phyloP scores from a whole-genome alignment of 352 stramenopile species.

The Phytophthora capsici region DNA sequence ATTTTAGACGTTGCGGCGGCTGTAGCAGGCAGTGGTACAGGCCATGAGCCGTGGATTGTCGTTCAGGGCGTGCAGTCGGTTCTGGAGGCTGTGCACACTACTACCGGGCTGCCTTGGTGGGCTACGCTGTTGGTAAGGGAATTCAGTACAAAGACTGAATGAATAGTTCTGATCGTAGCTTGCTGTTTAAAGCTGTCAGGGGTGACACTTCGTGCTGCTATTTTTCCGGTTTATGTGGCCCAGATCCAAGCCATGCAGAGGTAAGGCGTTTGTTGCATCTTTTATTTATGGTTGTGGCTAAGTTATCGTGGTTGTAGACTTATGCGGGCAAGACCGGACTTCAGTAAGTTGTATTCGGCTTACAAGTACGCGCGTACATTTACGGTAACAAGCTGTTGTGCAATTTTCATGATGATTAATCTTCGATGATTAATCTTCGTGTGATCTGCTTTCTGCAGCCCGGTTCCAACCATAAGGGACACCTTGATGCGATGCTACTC shows the following conservation, averaged over 20 bases:
- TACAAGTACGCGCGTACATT: conserved; percentile 82
- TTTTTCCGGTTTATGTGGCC: conserved; percentile 80
- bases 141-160: not conserved
- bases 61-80: conserved; percentile 67
- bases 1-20: conserved; percentile 37
- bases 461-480: conserved; percentile 44
- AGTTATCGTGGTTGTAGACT: conserved; percentile 28
- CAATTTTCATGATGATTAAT: conserved; percentile 1
- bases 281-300: not conserved
- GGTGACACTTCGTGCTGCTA: conserved; percentile 61
- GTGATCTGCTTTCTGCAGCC: conserved; percentile 40
- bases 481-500: conserved; percentile 59
- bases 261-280: conserved; percentile 15
- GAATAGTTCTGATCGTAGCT: not conserved
- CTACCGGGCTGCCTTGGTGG: conserved; percentile 80
- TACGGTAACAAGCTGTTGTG: conserved; percentile 40
- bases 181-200: conserved; percentile 49
- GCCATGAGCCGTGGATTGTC: conserved; percentile 49
- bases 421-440: conserved; percentile 11
- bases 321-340: conserved; percentile 60
- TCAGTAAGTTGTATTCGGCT: conserved; percentile 69
- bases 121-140: conserved; percentile 59
- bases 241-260: conserved; percentile 75
- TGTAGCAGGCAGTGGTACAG: conserved; percentile 23
- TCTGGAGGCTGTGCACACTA: conserved; percentile 68